These are phyloP conservation scores for Xanthoconium separans DNA, from an alignment of 1,284 basidiomycete genomes.

Conservation along the genomic window DNA sequence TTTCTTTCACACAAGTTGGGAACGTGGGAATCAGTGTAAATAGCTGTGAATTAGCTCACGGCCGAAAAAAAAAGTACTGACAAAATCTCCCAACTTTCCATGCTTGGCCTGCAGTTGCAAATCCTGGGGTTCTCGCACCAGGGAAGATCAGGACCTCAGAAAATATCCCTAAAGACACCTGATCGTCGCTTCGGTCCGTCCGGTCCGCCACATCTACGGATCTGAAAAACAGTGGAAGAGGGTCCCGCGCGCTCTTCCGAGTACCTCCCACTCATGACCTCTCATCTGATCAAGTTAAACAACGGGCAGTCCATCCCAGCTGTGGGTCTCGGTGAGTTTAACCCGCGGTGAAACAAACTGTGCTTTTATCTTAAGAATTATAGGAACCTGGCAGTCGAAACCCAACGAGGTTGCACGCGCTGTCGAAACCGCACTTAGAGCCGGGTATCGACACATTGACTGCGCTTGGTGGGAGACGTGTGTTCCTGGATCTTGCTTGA, in stretches of 20 bases:
- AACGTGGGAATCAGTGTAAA: too few species aligned
- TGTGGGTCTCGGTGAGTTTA: conserved; percentile 64
- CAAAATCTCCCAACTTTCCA: too few species aligned
- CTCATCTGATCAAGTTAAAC: conserved; percentile 64
- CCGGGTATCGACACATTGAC: conserved; percentile 80
- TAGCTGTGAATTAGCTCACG: too few species aligned
- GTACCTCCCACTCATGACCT: conserved; percentile 31
- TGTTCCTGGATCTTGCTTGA: conserved; percentile 24
- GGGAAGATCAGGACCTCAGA: not conserved
- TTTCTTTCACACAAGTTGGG: too few species aligned
- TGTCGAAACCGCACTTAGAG: conserved; percentile 72
- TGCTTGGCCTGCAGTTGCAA: too few species aligned
- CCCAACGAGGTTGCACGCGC: conserved; percentile 68
- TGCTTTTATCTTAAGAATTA: not conserved
- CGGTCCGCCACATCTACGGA: conserved; percentile 16
- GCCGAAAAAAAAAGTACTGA: too few species aligned
- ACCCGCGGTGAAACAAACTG: not conserved
- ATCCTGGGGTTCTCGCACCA: not conserved
- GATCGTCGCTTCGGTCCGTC: conserved; percentile 14
- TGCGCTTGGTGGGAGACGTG: conserved; percentile 59
- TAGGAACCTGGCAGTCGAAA: conserved; percentile 80
- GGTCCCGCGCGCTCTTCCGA: not conserved
- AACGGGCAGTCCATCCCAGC: conserved; percentile 66
- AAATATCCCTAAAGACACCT: not conserved
- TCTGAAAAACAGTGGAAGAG: not conserved